Evolutionary conservation across 441 rosid species (phyloP).

Genomic region (Erodium trifolium): DNA sequence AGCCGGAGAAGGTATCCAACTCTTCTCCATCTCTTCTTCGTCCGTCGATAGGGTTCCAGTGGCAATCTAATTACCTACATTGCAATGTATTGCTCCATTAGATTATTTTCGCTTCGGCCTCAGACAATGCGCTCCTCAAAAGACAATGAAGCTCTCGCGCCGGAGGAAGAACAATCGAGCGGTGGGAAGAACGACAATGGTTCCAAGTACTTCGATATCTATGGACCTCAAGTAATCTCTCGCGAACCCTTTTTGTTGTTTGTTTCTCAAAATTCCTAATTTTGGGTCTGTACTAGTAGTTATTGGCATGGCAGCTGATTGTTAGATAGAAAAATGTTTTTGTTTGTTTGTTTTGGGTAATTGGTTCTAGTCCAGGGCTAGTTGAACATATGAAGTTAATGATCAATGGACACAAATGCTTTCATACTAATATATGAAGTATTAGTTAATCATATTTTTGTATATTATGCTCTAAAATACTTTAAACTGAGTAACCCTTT

Average conservation of each 20-base stretch:
- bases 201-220: conserved; percentile 1
- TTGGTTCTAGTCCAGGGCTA: background rate
- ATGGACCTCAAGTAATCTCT: background rate
- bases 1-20: conserved; percentile 6
- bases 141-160: background rate
- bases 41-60: background rate
- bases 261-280: background rate
- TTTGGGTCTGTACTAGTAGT: no score
- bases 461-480: background rate
- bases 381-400: background rate
- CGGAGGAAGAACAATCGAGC: conserved; percentile 1
- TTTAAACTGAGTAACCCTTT: background rate
- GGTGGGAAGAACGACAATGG: background rate
- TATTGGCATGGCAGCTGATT: background rate
- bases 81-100: background rate
- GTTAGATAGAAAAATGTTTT: background rate
- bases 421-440: background rate
- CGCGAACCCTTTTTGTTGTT: background rate
- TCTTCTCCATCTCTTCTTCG: background rate
- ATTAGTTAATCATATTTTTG: background rate
- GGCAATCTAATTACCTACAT: background rate
- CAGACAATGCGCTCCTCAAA: background rate
- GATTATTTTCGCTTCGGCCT: background rate
- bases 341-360: background rate
- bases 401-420: background rate